A percentile compares a stretch with the other conserved stretches of the same genome.
These are phyloP conservation scores for Sclerotinia spermophila DNA, from an alignment of 2,329 filamentous ascomycete species.

Conservation along the genomic window DNA sequence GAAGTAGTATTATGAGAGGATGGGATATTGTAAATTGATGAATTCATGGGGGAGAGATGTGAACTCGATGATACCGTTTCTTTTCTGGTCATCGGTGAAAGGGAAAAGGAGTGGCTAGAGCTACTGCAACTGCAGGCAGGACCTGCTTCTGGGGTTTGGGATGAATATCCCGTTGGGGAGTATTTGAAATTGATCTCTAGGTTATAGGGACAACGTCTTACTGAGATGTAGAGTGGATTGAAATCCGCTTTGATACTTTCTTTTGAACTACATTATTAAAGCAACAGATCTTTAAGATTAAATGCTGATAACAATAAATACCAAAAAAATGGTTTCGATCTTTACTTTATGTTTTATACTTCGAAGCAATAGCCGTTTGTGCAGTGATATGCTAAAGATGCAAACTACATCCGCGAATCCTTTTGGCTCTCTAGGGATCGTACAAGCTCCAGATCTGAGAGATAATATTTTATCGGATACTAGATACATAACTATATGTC, in stretches of 20 bases:
- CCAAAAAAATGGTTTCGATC: not conserved
- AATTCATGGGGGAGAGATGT: accelerated
- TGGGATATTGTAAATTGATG: not conserved
- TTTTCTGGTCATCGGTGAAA: not conserved
- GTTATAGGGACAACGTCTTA: not conserved
- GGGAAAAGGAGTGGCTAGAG: too few relatives aligned
- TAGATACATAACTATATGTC: not conserved
- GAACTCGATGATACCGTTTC: not conserved
- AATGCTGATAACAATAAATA: not conserved
- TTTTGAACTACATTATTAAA: not conserved
- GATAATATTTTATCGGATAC: not conserved
- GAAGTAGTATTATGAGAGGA: not conserved
- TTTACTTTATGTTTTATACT: not conserved
- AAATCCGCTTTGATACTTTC: not conserved
- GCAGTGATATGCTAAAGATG: not conserved
- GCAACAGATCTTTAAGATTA: too few relatives aligned
- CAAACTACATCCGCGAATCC: not conserved
- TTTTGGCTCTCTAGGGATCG: not conserved
- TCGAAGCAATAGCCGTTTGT: not conserved
- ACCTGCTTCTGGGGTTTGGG: not conserved
- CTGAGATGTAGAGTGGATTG: not conserved
- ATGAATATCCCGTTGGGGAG: too few relatives aligned
- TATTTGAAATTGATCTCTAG: too few relatives aligned
- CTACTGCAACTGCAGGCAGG: not conserved
- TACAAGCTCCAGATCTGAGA: not conserved